Conservation (phyloP, 2,329 filamentous ascomycete species). For the Hypoxylon sp. region DNA sequence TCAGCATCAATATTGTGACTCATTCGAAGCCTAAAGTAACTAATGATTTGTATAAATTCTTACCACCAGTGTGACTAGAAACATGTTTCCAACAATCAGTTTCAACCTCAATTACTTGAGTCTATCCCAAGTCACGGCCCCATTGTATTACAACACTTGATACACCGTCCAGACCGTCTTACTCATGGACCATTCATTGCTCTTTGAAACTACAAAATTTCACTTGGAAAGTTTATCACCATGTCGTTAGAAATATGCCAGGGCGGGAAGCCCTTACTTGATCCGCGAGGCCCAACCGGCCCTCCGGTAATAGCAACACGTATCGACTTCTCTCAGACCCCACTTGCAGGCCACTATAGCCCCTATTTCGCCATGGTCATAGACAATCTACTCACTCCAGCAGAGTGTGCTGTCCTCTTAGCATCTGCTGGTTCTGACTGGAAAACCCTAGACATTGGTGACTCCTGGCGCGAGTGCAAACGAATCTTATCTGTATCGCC, state of each 20-base stretch:
- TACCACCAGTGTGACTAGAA: not conserved
- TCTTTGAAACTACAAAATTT: not conserved
- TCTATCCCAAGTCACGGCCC: not conserved
- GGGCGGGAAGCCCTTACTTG: conserved; percentile 38
- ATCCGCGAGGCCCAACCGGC: conserved; percentile 26
- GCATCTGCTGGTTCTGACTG: conserved; percentile 44
- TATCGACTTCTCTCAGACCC: conserved; percentile 48
- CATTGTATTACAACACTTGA: conserved; percentile 2
- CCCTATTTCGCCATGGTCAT: conserved; percentile 50
- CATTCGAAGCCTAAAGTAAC: not conserved
- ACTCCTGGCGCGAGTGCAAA: conserved; percentile 49
- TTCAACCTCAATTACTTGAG: not conserved
- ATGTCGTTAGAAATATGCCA: conserved; percentile 39
- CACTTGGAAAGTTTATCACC: conserved; percentile 23
- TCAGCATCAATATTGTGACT: conserved; percentile 12
- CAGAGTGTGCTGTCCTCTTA: conserved; percentile 45
- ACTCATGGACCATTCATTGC: conserved; percentile 10
- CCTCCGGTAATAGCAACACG: conserved; percentile 35
- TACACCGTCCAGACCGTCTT: not conserved
- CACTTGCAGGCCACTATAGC: conserved; percentile 46
- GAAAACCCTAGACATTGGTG: conserved; percentile 46
- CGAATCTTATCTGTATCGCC: conserved; percentile 48
- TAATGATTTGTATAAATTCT: not conserved
- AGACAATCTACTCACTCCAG: conserved; percentile 48
- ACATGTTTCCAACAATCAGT: not conserved